Conservation (phyloP, 139 green algal species). For the Zygnema cylindricum region DNA sequence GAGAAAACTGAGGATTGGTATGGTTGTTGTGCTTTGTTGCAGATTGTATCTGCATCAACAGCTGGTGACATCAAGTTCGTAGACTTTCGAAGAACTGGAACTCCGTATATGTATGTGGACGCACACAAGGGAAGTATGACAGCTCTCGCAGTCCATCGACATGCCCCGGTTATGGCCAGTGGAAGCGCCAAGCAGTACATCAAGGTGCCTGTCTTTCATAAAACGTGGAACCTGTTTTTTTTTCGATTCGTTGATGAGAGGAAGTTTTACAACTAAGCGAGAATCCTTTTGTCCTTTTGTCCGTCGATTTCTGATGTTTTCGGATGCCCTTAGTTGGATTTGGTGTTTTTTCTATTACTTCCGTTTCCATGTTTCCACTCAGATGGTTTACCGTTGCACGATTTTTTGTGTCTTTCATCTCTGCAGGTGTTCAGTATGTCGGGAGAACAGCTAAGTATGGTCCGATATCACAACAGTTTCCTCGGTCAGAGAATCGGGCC, state of each 20-base stretch:
- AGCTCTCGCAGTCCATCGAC: conserved; percentile 76
- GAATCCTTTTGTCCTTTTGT: no score
- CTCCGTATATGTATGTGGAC: conserved; percentile 68
- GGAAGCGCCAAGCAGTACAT: conserved; percentile 76
- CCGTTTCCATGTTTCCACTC: no score
- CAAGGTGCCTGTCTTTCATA: conserved; percentile 81
- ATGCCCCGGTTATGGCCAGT: conserved; percentile 84
- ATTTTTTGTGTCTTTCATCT: no score
- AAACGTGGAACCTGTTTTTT: conserved; percentile 38
- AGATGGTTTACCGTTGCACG: no score
- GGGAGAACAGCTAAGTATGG: conserved; percentile 72
- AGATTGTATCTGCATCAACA: conserved; percentile 69
- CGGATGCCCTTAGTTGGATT: no score
- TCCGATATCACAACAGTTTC: conserved; percentile 74
- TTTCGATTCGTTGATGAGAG: no score
- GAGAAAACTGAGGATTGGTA: no score
- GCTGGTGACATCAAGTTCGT: conserved; percentile 79
- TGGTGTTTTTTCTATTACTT: no score
- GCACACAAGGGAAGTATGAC: conserved; percentile 78
- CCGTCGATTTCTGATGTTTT: no score
- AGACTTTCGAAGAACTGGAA: conserved; percentile 73
- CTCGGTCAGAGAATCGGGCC: conserved; percentile 74
- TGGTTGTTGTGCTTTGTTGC: no score
- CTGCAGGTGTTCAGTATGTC: conserved; percentile 23
- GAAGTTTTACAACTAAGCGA: no score